Percentiles rank a stretch among this genome's conserved stretches.
These are phyloP conservation scores for Chlamydomonas incerta DNA, from an alignment of 139 green algal species.

Conservation along the genomic window DNA sequence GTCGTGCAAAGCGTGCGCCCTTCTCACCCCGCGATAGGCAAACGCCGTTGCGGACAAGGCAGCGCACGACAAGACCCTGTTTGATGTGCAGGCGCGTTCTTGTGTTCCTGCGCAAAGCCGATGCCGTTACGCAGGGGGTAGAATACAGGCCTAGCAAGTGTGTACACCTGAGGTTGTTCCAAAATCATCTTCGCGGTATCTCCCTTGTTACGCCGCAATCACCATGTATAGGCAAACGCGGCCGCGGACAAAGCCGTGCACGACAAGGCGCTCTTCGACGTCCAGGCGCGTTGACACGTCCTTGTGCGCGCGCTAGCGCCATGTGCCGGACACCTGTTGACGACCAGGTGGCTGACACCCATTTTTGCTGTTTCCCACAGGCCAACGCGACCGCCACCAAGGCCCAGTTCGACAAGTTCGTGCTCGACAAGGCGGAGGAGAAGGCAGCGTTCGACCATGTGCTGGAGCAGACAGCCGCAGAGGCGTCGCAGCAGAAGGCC, in stretches of 20 bases:
- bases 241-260: conserved; percentile 9
- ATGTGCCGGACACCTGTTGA: too few species aligned
- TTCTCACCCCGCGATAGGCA: background rate
- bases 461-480: background rate
- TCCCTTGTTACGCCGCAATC: too few species aligned
- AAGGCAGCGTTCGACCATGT: conserved; percentile 30
- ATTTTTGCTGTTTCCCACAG: too few species aligned
- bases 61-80: conserved; percentile 3
- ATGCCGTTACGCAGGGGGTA: too few species aligned
- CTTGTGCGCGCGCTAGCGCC: too few species aligned
- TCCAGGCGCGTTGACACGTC: background rate
- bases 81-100: background rate
- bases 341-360: too few species aligned
- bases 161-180: too few species aligned
- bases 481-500: conserved; percentile 2
- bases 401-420: conserved; percentile 39
- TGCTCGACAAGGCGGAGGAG: conserved; percentile 28
- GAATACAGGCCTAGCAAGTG: too few species aligned
- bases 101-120: too few species aligned
- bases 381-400: background rate
- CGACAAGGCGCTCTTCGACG: conserved; percentile 31
- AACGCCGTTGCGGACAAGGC: conserved; percentile 3
- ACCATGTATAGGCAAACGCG: background rate
- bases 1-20: too few species aligned
- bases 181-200: too few species aligned